Base-by-base conservation (phyloP, 768 basidiomycete species). In the Suillus sp. region DNA sequence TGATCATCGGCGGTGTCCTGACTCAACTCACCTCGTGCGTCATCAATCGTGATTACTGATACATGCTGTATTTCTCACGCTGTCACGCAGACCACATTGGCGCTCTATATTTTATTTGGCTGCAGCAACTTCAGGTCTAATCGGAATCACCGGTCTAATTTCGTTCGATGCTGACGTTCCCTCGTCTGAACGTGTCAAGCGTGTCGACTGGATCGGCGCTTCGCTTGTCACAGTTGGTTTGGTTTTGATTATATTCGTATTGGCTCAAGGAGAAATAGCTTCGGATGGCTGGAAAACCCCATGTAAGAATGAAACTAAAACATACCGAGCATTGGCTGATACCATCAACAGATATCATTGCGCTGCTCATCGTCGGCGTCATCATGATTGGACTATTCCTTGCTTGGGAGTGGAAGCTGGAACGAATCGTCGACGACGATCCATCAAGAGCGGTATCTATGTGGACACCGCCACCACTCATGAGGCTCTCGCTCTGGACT, bases 191-290 rank as follows among this genome's bases (percentile, higher is more conserved):
- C 61, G 54, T 0, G 82, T 83, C 62, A 72, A 78, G 25, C 78
- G 86, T 0, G 80, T 94, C 0, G 93, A 95, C 64, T 93, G 91
- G 91, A 74, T 91, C n/a, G 93, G 93, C 2, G 89, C 88, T 0
- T 72, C 81, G 13, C 72, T 94, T 20, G 75, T 86, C 61, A 91
- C 91, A 0, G 72, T 78, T 0, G 91, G 90, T 0, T 77, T 94
- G 35, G 83, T 89, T 1, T 75, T 93, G 0, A 79, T 95, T 65
- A 80, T 89, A 8, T 93, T 93, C 67, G 86, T 88, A 1, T 81
- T 95, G 4, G 85, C 86, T 54, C 85, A 90, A 66, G 91, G 86
- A 7, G 80, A 80, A 25, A 75, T 80, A 13, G 88, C 85, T 5
- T 78, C 82, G 0, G 53, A 84, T 4, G 83, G 84, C 13, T 93